Percentiles rank a stretch among this genome's conserved stretches.
These are phyloP conservation scores for Escallonia herrerae DNA, from an alignment of 129 eudicot genomes.

Conservation along the genomic window DNA sequence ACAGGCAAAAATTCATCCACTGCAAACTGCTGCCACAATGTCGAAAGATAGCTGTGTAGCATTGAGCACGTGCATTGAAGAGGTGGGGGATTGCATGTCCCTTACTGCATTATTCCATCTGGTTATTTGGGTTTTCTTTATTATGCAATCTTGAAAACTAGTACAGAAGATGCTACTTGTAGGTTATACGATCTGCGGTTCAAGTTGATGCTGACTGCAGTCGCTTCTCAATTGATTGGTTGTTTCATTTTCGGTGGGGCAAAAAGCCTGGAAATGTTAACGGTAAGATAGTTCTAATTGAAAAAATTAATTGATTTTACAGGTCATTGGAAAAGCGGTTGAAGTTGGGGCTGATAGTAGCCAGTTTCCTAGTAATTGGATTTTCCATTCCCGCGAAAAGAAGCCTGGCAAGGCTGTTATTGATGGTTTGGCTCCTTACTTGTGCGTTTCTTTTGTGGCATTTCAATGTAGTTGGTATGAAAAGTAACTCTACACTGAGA, in stretches of 20 bases:
- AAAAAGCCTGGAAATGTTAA: slow-evolving; percentile 84
- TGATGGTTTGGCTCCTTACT: slow-evolving; percentile 80
- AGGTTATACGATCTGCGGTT: slow-evolving; percentile 75
- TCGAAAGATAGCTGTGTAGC: slow-evolving; percentile 65
- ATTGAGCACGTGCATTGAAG: slow-evolving; percentile 62
- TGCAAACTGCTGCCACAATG: slow-evolving; percentile 61
- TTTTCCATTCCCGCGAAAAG: slow-evolving; percentile 93
- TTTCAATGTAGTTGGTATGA: slow-evolving; percentile 2
- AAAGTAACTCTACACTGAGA: no score
- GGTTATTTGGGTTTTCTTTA: slow-evolving; percentile 2
- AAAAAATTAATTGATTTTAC: slow-evolving; percentile 37
- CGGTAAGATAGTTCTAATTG: slow-evolving; percentile 56
- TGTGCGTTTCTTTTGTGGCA: slow-evolving; percentile 2
- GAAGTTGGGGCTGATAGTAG: slow-evolving; percentile 97
- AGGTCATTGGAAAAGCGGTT: slow-evolving; percentile 78
- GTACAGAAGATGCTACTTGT: slow-evolving; percentile 39
- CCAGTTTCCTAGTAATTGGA: slow-evolving; percentile 92
- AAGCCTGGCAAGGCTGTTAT: slow-evolving; percentile 90
- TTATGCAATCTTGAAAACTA: slow-evolving; percentile 19
- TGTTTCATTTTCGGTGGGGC: slow-evolving; percentile 97
- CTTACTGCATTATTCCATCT: neutral
- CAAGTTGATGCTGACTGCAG: slow-evolving; percentile 79
- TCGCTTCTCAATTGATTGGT: slow-evolving; percentile 77
- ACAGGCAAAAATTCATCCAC: slow-evolving; percentile 91
- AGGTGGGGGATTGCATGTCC: slow-evolving; percentile 38